These are phyloP conservation scores for Stephania yunnanensis DNA, from an alignment of 164 flowering plant genomes.

Conservation along the genomic window DNA sequence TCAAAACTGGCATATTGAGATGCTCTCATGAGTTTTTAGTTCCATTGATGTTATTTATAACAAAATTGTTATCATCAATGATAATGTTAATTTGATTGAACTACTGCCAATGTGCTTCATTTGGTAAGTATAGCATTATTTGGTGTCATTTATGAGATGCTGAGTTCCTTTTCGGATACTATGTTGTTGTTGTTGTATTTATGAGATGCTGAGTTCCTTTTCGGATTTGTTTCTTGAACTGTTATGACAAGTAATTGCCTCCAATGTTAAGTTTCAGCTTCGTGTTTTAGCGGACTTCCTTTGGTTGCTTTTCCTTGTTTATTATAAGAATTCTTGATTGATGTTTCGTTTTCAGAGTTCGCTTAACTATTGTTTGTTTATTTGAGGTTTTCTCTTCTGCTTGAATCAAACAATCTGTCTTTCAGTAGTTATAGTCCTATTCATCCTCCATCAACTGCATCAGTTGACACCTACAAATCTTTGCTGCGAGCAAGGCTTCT, in stretches of 20 bases:
- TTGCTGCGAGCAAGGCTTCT: too few relatives aligned
- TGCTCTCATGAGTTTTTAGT: not conserved
- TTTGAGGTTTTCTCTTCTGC: not conserved
- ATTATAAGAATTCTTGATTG: not conserved
- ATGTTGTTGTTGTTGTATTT: too few relatives aligned
- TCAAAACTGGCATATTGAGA: not conserved
- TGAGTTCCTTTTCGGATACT: not conserved
- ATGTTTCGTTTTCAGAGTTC: not conserved
- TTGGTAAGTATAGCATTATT: not conserved
- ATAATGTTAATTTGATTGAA: not conserved
- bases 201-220: not conserved
- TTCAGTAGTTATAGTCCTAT: too few relatives aligned
- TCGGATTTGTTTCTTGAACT: not conserved
- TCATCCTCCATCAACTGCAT: too few relatives aligned
- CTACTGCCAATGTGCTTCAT: not conserved
- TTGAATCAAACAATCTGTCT: too few relatives aligned
- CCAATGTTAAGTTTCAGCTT: not conserved
- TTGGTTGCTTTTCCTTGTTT: not conserved
- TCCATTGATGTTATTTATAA: not conserved
- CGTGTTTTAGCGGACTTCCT: not conserved
- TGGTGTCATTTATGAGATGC: not conserved
- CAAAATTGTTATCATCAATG: not conserved
- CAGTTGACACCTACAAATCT: too few relatives aligned
- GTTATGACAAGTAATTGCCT: not conserved
- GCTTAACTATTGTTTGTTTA: too few relatives aligned